These are phyloP conservation scores for Colletotrichum horii DNA, from an alignment of 2,329 filamentous ascomycete species.

Conservation along the genomic window DNA sequence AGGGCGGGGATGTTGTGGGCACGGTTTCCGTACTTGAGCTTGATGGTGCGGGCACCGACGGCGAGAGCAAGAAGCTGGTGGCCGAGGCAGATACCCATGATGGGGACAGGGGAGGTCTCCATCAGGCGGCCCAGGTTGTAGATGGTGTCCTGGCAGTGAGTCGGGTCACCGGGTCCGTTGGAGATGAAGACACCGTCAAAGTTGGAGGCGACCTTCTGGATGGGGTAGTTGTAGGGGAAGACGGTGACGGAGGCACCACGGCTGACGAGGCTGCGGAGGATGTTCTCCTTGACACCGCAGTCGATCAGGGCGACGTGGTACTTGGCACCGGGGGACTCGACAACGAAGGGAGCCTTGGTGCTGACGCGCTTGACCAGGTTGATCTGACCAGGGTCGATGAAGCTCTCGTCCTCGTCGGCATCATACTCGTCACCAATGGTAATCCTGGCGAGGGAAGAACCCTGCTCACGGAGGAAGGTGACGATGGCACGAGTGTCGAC, in stretches of 20 bases:
- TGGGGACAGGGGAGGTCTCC: constrained; percentile 86
- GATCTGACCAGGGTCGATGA: constrained; percentile 92
- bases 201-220: constrained; percentile 97
- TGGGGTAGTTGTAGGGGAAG: constrained; percentile 96
- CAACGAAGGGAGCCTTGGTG: constrained; percentile 97
- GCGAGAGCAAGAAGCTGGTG: constrained; percentile 95
- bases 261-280: constrained; percentile 89
- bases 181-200: constrained; percentile 99
- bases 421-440: constrained; percentile 97
- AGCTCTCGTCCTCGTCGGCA: constrained; percentile 96
- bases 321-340: constrained; percentile 81
- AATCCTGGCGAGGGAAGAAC: constrained; percentile 93
- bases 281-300: constrained; percentile 99
- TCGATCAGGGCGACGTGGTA: constrained; percentile 95
- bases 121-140: constrained; percentile 92
- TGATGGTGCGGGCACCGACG: constrained; percentile 86
- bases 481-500: constrained; percentile 98
- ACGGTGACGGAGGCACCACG: constrained; percentile 92
- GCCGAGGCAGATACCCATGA: constrained; percentile 98
- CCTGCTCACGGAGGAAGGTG: constrained; percentile 93
- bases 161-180: constrained; percentile 97
- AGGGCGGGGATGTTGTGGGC: constrained; percentile 98
- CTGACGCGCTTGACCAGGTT: constrained; percentile 95
- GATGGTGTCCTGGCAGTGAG: constrained; percentile 92
- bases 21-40: constrained; percentile 99